Conservation (phyloP, 495 filamentous ascomycete genomes). For the Annulohypoxylon stygium region DNA sequence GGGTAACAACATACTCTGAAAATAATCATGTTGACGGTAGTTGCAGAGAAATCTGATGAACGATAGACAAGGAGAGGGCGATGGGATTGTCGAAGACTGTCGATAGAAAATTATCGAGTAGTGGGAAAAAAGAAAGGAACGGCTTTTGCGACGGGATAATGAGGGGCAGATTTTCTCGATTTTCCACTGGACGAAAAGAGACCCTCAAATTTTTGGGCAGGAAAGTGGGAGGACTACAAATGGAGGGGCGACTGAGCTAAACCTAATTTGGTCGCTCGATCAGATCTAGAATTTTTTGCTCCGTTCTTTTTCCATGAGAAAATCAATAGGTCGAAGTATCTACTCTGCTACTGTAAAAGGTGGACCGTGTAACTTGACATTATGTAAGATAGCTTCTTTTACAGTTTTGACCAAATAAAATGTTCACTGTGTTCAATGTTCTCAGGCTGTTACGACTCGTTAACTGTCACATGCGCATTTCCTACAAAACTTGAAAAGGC, state of each 20-base stretch:
- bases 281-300: conserved; percentile 47
- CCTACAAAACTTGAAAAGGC: not conserved
- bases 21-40: conserved; percentile 83
- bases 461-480: not conserved
- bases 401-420: not conserved
- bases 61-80: conserved; percentile 40
- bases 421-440: not conserved
- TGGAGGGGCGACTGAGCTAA: conserved; percentile 51
- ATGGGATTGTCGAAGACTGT: conserved; percentile 33
- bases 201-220: conserved; percentile 54
- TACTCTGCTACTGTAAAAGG: not conserved
- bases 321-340: not conserved
- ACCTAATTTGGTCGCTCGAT: conserved; percentile 21
- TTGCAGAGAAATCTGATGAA: conserved; percentile 28
- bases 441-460: not conserved
- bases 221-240: conserved; percentile 52
- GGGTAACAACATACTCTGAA: conserved; percentile 73
- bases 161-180: conserved; percentile 53
- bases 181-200: conserved; percentile 39
- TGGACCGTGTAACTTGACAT: conserved; percentile 11
- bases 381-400: not conserved
- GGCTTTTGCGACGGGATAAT: conserved; percentile 50
- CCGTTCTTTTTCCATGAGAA: conserved; percentile 23
- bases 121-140: conserved; percentile 50
- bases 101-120: conserved; percentile 36